A percentile compares a stretch with the other conserved stretches of the same genome.
Conservation (phyloP, 1,284 basidiomycete genomes). For the Abortiporus biennis region DNA sequence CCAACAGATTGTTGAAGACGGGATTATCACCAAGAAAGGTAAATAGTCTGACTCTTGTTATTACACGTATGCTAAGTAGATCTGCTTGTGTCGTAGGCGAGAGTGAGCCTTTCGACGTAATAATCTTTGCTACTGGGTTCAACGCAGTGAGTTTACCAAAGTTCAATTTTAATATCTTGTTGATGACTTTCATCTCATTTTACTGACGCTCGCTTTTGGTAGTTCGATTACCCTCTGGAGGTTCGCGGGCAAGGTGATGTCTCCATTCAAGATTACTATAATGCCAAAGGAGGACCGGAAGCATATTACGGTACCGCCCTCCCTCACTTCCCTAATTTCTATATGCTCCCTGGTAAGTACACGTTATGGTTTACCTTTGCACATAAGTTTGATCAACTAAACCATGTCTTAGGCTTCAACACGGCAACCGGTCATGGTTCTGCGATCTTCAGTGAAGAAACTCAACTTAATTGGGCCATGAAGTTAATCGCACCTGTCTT, state of each 20-base stretch:
- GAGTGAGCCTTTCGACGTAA: not conserved
- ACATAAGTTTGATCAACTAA: not conserved
- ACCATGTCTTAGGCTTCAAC: slow-evolving; percentile 30
- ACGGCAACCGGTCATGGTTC: slow-evolving; percentile 48
- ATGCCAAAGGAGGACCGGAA: slow-evolving; percentile 29
- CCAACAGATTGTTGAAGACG: slow-evolving; percentile 27
- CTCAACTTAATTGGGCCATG: slow-evolving; percentile 38
- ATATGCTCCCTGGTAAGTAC: slow-evolving; percentile 34
- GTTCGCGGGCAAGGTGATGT: slow-evolving; percentile 23
- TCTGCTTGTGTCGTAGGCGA: slow-evolving; percentile 11
- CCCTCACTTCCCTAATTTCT: slow-evolving; percentile 32
- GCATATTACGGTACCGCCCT: slow-evolving; percentile 35
- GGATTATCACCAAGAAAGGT: slow-evolving; percentile 32
- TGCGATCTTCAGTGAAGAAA: slow-evolving; percentile 44
- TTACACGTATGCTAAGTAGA: not conserved
- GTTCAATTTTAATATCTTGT: slow-evolving; percentile 27
- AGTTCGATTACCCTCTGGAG: slow-evolving; percentile 28
- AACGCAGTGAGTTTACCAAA: slow-evolving; percentile 34
- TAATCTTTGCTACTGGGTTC: slow-evolving; percentile 26
- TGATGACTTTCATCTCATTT: not conserved
- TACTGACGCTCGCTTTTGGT: not conserved
- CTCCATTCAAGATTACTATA: slow-evolving; percentile 33
- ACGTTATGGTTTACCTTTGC: not conserved
- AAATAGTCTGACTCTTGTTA: not conserved
- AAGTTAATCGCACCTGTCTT: slow-evolving; percentile 45